Base-by-base conservation (phyloP, 306 rosid genomes). In the Gleditsia sinensis region DNA sequence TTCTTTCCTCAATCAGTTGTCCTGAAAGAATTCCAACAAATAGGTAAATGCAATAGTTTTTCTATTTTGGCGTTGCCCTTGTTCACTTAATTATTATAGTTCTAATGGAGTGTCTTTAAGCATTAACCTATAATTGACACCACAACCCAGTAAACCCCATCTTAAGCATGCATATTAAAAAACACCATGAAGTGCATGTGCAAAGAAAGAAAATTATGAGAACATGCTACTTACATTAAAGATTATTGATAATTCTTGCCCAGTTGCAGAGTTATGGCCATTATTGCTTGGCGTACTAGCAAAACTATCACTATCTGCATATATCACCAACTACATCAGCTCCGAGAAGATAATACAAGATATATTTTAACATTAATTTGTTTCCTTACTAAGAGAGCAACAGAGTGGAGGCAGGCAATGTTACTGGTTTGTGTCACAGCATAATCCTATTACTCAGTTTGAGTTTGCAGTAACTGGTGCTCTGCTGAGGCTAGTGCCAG, bases 371-470 rank as follows among this genome's bases (percentile, higher is more conserved):
- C 33, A 40, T 64, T 37, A 19, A 39, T 21, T 27, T 67, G 28
- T 72, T 76, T 59, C 23, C 82, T 67, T 59, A 82, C 85, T 8
- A 57, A 42, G 40, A 82, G 63, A 30, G 79, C 54, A 48, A 51
- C 33, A 32, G 72, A 65, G 79, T 78, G 69, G 10, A 82, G 67
- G 56, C 82, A 82, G 36, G 78, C 82, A 72, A 72, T 33, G 69
- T 80, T 69, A 67, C 62, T 49, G 69, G 69, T 72, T 71, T 82
- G 76, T 48, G 75, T 39, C 55, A 71, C 75, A 13, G 75, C 49
- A 33, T 72, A 81, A 49, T 77, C 85, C 45, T 77, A 76, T 28
- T 82, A 77, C 37, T 76, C 85, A n/a, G n/a, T n/a, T n/a, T n/a
- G n/a, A 23, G 78, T 62, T 56, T 64, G 78, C 48, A 75, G 74